A percentile compares a stretch with the other conserved stretches of the same genome.
Conservation (phyloP, 345 rosid species). For the Moringa oleifera region DNA sequence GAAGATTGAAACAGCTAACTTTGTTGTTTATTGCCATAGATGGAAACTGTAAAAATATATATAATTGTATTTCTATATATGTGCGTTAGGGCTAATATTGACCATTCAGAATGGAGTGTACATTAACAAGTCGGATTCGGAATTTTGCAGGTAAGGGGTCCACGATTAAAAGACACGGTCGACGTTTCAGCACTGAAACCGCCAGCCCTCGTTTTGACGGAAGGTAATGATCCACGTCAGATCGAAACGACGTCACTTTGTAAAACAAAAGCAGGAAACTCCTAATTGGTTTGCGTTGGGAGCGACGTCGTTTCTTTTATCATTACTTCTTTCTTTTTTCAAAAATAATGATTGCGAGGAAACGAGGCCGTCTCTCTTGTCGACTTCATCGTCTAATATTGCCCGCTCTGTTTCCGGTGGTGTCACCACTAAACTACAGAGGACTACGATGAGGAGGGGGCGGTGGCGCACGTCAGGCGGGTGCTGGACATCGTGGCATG, state of each 20-base stretch:
- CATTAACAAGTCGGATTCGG: background rate
- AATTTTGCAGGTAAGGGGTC: slow-evolving; percentile 56
- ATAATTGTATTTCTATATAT: too few relatives aligned
- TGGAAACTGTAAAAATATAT: background rate
- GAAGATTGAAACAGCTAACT: too few relatives aligned
- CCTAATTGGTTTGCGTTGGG: too few relatives aligned
- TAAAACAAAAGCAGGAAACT: too few relatives aligned
- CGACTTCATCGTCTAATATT: background rate
- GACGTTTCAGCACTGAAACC: slow-evolving; percentile 91
- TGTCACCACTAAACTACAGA: slow-evolving; percentile 32
- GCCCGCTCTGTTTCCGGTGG: background rate
- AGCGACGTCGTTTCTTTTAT: too few relatives aligned
- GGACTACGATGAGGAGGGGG: slow-evolving; percentile 74
- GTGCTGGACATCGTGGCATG: slow-evolving; percentile 83
- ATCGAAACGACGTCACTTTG: slow-evolving; percentile 5
- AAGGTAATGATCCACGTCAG: slow-evolving; percentile 34
- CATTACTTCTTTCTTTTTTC: background rate
- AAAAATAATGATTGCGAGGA: too few relatives aligned
- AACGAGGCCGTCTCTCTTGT: too few relatives aligned
- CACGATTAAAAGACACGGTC: slow-evolving; percentile 58
- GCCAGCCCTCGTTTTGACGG: slow-evolving; percentile 52
- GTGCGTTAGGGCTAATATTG: slow-evolving; percentile 2
- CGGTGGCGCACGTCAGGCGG: slow-evolving; percentile 88
- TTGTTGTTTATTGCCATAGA: too few relatives aligned
- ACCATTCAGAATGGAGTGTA: background rate